Conservation (phyloP, 495 filamentous ascomycete species). For the Collariella sp. region DNA sequence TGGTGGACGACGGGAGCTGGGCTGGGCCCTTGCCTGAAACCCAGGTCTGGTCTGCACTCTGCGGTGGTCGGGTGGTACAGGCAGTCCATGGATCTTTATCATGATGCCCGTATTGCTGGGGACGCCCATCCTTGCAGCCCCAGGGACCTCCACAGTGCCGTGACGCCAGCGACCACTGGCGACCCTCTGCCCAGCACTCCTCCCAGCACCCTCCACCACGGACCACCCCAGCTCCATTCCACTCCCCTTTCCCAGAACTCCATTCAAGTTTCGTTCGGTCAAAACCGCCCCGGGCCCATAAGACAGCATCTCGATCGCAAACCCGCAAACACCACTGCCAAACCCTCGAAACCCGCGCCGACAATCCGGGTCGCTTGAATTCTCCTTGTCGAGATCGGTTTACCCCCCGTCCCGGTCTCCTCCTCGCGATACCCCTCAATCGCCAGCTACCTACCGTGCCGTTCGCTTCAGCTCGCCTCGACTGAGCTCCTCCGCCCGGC, state of each 20-base stretch:
- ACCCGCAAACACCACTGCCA: background rate
- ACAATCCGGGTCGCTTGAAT: background rate
- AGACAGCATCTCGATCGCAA: background rate
- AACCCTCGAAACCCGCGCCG: background rate
- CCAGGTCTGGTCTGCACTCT: background rate
- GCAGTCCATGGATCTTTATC: background rate
- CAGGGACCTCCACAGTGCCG: background rate
- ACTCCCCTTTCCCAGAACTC: background rate
- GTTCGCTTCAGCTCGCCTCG: background rate
- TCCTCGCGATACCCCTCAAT: slow-evolving; percentile 7
- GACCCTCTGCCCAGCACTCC: too few relatives aligned
- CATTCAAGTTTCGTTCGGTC: background rate
- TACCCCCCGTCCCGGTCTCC: background rate
- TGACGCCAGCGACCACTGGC: background rate
- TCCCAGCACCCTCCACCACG: background rate
- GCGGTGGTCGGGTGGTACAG: too few relatives aligned
- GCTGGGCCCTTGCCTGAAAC: background rate
- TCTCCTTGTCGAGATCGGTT: background rate
- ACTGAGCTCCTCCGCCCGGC: background rate
- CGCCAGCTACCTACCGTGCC: background rate
- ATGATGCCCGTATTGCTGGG: background rate
- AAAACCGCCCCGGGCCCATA: background rate
- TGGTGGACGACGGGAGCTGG: too few relatives aligned
- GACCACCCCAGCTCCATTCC: background rate
- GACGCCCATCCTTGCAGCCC: slow-evolving; percentile 1